These are phyloP conservation scores for Allodekkera sacchari DNA, from an alignment of 805 yeast species.

Conservation along the genomic window DNA sequence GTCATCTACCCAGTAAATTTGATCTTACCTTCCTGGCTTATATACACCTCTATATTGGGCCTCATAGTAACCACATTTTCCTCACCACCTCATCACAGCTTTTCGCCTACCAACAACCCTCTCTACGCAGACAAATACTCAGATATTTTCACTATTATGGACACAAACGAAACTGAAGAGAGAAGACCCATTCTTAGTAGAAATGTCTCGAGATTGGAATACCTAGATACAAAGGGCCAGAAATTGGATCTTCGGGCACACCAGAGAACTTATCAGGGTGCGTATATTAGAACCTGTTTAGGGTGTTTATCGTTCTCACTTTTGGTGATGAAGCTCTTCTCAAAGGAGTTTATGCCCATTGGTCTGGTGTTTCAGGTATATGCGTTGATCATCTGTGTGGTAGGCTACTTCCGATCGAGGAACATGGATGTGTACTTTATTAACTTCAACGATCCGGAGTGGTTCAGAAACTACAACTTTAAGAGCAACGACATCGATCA, in stretches of 20 bases:
- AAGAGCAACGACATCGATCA: slow-evolving; percentile 3
- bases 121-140: too few species aligned
- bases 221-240: slow-evolving; percentile 30
- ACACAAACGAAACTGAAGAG: too few species aligned
- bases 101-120: too few species aligned
- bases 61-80: too few species aligned
- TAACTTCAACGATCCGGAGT: slow-evolving; percentile 15
- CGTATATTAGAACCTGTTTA: slow-evolving; percentile 66
- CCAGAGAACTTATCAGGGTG: slow-evolving; percentile 81
- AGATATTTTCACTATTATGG: too few species aligned
- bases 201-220: slow-evolving; percentile 22
- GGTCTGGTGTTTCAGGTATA: slow-evolving; percentile 60
- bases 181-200: too few species aligned
- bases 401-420: slow-evolving; percentile 27
- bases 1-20: too few species aligned
- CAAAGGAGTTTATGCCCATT: slow-evolving; percentile 53
- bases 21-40: too few species aligned
- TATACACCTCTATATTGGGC: too few species aligned
- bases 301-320: slow-evolving; percentile 59
- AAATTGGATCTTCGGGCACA: slow-evolving; percentile 56
- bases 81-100: too few species aligned
- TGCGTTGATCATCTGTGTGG: slow-evolving; percentile 37
- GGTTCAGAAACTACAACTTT: slow-evolving; percentile 13
- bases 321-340: slow-evolving; percentile 55
- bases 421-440: slow-evolving; percentile 26